Conservation (phyloP, 495 filamentous ascomycete genomes). For the Annulohypoxylon moriforme region DNA sequence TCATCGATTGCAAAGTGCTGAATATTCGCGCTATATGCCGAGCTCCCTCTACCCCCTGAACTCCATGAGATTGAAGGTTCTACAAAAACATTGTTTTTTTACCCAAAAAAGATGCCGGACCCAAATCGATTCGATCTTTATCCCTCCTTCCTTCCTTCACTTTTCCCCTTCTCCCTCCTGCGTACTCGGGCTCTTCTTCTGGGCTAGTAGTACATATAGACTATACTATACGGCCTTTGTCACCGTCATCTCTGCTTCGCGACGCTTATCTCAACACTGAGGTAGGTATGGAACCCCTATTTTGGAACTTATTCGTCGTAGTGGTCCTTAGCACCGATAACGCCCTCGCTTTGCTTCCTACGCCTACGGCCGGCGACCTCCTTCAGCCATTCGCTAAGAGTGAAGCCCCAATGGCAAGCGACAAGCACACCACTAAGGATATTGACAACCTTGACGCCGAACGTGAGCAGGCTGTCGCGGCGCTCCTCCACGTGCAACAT, state of each 20-base stretch:
- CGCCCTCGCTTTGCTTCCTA: conserved; percentile 66
- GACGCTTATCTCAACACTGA: background rate
- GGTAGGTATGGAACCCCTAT: background rate
- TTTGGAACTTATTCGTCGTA: conserved; percentile 42
- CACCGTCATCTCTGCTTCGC: background rate
- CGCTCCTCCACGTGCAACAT: conserved; percentile 85
- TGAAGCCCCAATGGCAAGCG: conserved; percentile 70
- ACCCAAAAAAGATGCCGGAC: conserved; percentile 20
- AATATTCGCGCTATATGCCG: conserved; percentile 20
- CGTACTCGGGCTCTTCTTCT: background rate
- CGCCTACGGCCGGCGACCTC: conserved; percentile 62
- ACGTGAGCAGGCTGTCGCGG: conserved; percentile 74
- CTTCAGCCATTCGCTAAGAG: conserved; percentile 62
- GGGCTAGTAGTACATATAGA: conserved; percentile 14
- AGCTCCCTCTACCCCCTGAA: conserved; percentile 10
- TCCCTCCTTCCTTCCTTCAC: background rate
- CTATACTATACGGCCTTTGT: background rate
- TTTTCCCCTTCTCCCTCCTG: background rate
- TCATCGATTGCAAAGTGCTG: background rate
- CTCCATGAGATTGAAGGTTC: conserved; percentile 17
- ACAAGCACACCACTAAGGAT: conserved; percentile 70
- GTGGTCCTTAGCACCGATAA: conserved; percentile 59
- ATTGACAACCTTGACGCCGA: conserved; percentile 79
- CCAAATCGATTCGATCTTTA: background rate
- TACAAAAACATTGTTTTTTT: conserved; percentile 3